A percentile compares a stretch with the other conserved stretches of the same genome.
phyloP scores from a whole-genome alignment of 345 rosid genomes.

The Euphorbia pulcherrima region DNA sequence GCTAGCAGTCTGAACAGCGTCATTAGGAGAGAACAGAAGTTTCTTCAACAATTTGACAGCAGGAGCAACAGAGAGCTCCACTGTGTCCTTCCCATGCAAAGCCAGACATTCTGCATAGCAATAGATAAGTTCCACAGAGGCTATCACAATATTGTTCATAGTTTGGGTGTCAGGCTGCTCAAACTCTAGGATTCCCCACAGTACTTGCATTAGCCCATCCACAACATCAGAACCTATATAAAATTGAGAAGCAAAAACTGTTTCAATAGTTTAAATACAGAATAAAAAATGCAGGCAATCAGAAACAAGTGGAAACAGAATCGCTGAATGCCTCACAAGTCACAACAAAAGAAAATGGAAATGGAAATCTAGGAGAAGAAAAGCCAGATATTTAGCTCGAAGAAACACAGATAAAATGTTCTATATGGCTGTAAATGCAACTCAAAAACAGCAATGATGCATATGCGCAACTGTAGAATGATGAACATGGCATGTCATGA shows the following conservation, averaged over 20 bases:
- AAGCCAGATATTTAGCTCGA: not conserved
- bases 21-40: constrained; percentile 69
- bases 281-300: not conserved
- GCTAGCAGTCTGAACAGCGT: constrained; percentile 95
- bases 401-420: no score
- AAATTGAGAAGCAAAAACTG: constrained; percentile 13
- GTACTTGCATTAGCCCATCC: constrained; percentile 86
- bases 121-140: constrained; percentile 87
- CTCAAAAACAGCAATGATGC: no score
- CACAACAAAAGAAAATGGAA: not conserved
- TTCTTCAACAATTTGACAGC: constrained; percentile 79
- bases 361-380: not conserved
- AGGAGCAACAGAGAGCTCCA: constrained; percentile 69
- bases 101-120: constrained; percentile 96
- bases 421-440: not conserved
- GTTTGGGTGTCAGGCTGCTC: constrained; percentile 92
- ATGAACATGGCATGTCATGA: not conserved
- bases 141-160: constrained; percentile 80
- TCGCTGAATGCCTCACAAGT: not conserved
- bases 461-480: not conserved
- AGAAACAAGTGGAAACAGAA: not conserved
- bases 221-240: constrained; percentile 77
- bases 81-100: constrained; percentile 65
- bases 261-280: constrained; percentile 16
- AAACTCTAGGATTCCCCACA: constrained; percentile 95